Conservation (phyloP, 257 asterid species). For the Misopates orontium region DNA sequence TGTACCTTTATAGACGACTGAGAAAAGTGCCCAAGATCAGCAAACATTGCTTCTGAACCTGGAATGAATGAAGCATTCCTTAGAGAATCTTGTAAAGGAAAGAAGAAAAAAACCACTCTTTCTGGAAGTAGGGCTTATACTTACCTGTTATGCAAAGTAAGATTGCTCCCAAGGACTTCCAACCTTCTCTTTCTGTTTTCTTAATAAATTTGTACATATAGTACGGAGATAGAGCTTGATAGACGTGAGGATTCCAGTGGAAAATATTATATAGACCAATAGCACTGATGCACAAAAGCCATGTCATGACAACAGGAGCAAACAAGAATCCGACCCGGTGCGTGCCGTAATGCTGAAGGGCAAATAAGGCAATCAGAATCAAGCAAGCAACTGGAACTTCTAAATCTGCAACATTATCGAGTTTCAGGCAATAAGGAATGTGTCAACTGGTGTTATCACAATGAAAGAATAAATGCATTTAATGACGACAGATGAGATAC, state of each 20-base stretch:
- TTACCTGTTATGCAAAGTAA: constrained; percentile 85
- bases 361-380: constrained; percentile 81
- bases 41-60: constrained; percentile 99
- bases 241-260: constrained; percentile 79
- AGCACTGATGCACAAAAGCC: constrained; percentile 88
- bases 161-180: constrained; percentile 97
- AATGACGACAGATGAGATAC: too few relatives aligned
- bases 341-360: constrained; percentile 98
- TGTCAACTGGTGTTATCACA: constrained; percentile 10
- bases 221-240: constrained; percentile 80
- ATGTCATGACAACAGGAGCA: constrained; percentile 86
- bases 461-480: not conserved
- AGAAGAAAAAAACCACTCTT: too few relatives aligned
- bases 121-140: constrained; percentile 5
- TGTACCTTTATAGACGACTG: constrained; percentile 83
- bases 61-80: constrained; percentile 25
- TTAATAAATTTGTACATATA: constrained; percentile 84
- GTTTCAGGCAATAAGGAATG: constrained; percentile 13
- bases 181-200: constrained; percentile 80
- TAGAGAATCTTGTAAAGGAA: constrained; percentile 4
- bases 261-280: constrained; percentile 79
- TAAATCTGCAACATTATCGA: constrained; percentile 64
- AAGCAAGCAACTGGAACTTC: constrained; percentile 86
- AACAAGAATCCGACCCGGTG: constrained; percentile 97
- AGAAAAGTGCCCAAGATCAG: constrained; percentile 95